phyloP scores from a whole-genome alignment of 495 filamentous ascomycete species.

The Neurospora cerealis region DNA sequence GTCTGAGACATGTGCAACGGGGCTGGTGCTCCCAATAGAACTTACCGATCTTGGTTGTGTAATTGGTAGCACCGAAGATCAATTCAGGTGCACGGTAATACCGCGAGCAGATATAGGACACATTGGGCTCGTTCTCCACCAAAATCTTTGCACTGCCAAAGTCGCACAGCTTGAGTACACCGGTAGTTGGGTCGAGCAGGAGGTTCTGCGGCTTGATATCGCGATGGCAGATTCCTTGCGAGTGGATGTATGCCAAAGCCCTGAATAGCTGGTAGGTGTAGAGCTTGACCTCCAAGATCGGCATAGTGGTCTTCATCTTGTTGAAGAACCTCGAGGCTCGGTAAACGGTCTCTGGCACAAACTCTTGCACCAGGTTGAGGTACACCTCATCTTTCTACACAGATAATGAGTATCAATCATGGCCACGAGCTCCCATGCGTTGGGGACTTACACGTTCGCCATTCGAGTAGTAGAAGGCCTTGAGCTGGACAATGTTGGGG shows the following conservation, averaged over 20 bases:
- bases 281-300: slow-evolving; percentile 94
- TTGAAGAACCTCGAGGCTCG: slow-evolving; percentile 98
- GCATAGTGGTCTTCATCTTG: slow-evolving; percentile 99
- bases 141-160: slow-evolving; percentile 98
- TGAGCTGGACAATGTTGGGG: slow-evolving; percentile 96
- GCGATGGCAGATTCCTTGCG: slow-evolving; percentile 96
- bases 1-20: background rate
- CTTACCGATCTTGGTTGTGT: slow-evolving; percentile 99
- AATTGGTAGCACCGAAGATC: slow-evolving; percentile 98
- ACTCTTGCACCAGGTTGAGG: slow-evolving; percentile 95
- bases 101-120: slow-evolving; percentile 98
- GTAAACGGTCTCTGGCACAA: slow-evolving; percentile 97
- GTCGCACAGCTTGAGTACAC: slow-evolving; percentile 94
- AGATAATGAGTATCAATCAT: slow-evolving; percentile 11
- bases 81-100: slow-evolving; percentile 98
- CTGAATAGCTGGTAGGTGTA: slow-evolving; percentile 99
- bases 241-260: slow-evolving; percentile 97
- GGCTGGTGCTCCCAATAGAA: background rate
- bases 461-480: slow-evolving; percentile 99
- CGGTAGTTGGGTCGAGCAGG: slow-evolving; percentile 78
- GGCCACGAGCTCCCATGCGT: background rate
- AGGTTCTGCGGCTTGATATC: slow-evolving; percentile 99
- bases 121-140: slow-evolving; percentile 97
- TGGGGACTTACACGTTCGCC: slow-evolving; percentile 72
- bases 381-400: slow-evolving; percentile 96